A percentile compares a stretch with the other conserved stretches of the same genome.
Evolutionary conservation across 768 basidiomycete genomes (phyloP).

Genomic region (Punctularia strigosozonata): DNA sequence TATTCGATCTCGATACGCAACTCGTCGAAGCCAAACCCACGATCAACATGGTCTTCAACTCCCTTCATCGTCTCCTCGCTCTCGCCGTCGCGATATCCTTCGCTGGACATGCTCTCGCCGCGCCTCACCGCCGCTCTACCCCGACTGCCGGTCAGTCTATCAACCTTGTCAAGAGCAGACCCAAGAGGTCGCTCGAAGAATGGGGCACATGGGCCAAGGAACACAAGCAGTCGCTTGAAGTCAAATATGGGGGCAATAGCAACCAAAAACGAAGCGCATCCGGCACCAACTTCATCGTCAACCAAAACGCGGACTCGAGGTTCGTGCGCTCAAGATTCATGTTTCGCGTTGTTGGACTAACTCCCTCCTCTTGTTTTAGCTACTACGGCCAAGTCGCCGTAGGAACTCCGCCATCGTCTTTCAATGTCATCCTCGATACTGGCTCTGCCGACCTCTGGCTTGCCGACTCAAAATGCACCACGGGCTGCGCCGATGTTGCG

Average conservation of each 20-base stretch:
- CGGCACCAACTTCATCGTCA: background rate
- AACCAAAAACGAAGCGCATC: background rate
- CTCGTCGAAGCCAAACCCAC: too few relatives aligned
- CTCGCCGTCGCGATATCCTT: too few relatives aligned
- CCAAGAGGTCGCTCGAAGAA: background rate
- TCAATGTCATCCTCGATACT: slow-evolving; percentile 41
- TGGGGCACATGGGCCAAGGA: background rate
- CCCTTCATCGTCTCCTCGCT: slow-evolving; percentile 45
- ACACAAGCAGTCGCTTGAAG: background rate
- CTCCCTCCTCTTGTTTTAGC: slow-evolving; percentile 8
- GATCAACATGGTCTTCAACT: slow-evolving; percentile 71
- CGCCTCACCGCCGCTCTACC: too few relatives aligned
- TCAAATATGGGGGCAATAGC: background rate
- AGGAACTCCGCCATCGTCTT: slow-evolving; percentile 35
- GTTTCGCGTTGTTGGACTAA: background rate
- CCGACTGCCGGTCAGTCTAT: too few relatives aligned
- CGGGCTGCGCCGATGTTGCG: slow-evolving; percentile 10
- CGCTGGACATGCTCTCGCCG: too few relatives aligned
- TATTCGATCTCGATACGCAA: slow-evolving; percentile 69
- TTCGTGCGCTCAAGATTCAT: background rate
- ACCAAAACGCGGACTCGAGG: background rate
- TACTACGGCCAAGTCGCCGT: slow-evolving; percentile 28
- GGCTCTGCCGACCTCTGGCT: slow-evolving; percentile 46
- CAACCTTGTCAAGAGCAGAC: too few relatives aligned
- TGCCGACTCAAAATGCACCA: slow-evolving; percentile 20